Evolutionary conservation across 805 yeast genomes (phyloP).

Genomic region (Metschnikowia noctiluminum): DNA sequence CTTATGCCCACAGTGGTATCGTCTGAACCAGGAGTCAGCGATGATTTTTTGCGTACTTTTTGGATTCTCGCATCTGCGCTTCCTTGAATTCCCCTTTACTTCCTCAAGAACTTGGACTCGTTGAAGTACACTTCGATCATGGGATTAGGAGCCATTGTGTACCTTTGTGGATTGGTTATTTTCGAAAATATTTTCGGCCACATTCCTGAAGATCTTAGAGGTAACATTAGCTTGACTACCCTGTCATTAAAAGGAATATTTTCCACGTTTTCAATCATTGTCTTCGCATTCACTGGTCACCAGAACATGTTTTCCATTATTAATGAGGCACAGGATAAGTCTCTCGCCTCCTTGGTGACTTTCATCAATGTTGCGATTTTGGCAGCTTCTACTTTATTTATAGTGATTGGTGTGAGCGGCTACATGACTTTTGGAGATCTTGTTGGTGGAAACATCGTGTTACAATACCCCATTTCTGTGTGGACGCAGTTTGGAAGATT

Average conservation of each 20-base stretch:
- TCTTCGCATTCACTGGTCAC: slow-evolving; percentile 94
- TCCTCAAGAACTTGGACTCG: slow-evolving; percentile 72
- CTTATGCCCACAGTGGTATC: slow-evolving; percentile 59
- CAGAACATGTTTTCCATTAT: slow-evolving; percentile 90
- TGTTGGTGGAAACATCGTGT: slow-evolving; percentile 71
- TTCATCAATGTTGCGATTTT: slow-evolving; percentile 55
- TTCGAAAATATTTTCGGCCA: slow-evolving; percentile 63
- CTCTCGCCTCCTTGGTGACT: slow-evolving; percentile 41
- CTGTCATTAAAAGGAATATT: slow-evolving; percentile 51
- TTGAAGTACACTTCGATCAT: slow-evolving; percentile 80
- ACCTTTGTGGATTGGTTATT: slow-evolving; percentile 69
- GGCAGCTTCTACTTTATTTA: slow-evolving; percentile 59
- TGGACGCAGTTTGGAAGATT: slow-evolving; percentile 77
- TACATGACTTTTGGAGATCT: slow-evolving; percentile 70
- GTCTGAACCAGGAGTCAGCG: slow-evolving; percentile 20
- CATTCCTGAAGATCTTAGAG: slow-evolving; percentile 33
- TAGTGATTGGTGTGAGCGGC: slow-evolving; percentile 75
- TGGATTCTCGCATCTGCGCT: slow-evolving; percentile 56
- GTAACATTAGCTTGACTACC: slow-evolving; percentile 33
- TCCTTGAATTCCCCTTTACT: slow-evolving; percentile 62
- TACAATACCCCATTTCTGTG: slow-evolving; percentile 58
- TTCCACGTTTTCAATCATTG: slow-evolving; percentile 79
- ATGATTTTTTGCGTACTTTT: slow-evolving; percentile 40
- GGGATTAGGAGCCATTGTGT: slow-evolving; percentile 77
- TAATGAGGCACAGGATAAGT: slow-evolving; percentile 67